Evolutionary conservation across 1,284 basidiomycete genomes (phyloP).

Genomic region (Apiotrichum gamsii): DNA sequence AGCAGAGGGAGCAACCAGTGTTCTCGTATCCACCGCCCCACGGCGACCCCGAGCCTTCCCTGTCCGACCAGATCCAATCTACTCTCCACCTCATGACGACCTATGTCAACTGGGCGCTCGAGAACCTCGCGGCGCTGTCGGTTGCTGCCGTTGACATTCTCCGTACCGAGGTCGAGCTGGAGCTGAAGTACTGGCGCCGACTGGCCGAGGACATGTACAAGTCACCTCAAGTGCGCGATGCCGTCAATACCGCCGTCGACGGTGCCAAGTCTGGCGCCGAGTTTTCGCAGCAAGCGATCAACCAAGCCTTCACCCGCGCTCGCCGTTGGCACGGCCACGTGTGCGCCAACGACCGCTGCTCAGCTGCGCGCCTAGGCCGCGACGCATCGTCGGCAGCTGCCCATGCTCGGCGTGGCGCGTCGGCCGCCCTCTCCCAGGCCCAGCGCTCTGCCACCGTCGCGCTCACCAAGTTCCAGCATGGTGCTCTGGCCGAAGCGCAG

Average conservation of each 20-base stretch:
- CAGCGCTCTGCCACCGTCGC: no score
- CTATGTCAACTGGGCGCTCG: neutral
- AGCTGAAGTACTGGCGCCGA: neutral
- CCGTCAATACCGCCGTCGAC: neutral
- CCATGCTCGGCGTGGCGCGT: neutral
- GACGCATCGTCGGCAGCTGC: neutral
- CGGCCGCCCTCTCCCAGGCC: neutral
- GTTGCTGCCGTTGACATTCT: neutral
- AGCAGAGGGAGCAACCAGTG: neutral
- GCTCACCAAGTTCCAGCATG: no score
- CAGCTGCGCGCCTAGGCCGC: neutral
- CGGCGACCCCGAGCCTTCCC: neutral
- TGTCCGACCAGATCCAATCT: neutral
- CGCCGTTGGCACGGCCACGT: neutral
- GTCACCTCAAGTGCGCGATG: neutral
- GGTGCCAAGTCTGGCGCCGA: neutral
- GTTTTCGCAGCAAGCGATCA: neutral
- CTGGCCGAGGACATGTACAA: neutral
- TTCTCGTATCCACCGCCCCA: neutral
- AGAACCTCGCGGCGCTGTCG: neutral
- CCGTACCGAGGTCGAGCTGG: neutral
- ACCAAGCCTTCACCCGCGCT: neutral
- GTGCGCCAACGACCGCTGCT: conserved; percentile 8
- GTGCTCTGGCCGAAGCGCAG: no score
- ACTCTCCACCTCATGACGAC: neutral